phyloP scores from a whole-genome alignment of 306 rosid species.

The Cucurbita ficifolia region DNA sequence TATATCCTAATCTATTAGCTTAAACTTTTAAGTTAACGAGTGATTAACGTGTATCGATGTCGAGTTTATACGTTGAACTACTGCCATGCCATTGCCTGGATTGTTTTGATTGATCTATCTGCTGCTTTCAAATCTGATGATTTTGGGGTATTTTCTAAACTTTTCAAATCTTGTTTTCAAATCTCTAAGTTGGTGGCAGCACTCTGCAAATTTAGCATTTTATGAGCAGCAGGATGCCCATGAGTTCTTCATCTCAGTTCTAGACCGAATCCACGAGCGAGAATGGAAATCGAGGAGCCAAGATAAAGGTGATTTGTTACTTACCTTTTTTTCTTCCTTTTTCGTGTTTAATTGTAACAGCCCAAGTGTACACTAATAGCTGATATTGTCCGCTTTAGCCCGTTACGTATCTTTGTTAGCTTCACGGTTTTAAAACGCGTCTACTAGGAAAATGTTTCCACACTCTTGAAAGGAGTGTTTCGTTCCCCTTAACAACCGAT shows the following conservation, averaged over 20 bases:
- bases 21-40: not conserved
- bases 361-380: too few relatives aligned
- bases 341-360: not conserved
- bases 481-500: too few relatives aligned
- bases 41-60: not conserved
- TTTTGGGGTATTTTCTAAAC: slow-evolving; percentile 16
- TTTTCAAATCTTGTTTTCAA: slow-evolving; percentile 38
- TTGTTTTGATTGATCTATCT: not conserved
- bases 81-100: not conserved
- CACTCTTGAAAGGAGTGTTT: too few relatives aligned
- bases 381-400: too few relatives aligned
- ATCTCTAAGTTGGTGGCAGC: slow-evolving; percentile 76
- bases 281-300: slow-evolving; percentile 33
- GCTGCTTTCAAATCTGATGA: not conserved
- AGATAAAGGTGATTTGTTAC: slow-evolving; percentile 39
- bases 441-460: too few relatives aligned
- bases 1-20: not conserved
- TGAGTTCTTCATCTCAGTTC: slow-evolving; percentile 84
- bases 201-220: slow-evolving; percentile 76
- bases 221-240: slow-evolving; percentile 97
- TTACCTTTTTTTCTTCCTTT: not conserved
- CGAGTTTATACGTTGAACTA: not conserved
- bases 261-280: slow-evolving; percentile 77
- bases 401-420: too few relatives aligned
- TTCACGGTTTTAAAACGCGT: too few relatives aligned